Percentiles rank a stretch among this genome's conserved stretches.
Conservation (phyloP, 495 filamentous ascomycete species). For the Jackrogersella minutella region DNA sequence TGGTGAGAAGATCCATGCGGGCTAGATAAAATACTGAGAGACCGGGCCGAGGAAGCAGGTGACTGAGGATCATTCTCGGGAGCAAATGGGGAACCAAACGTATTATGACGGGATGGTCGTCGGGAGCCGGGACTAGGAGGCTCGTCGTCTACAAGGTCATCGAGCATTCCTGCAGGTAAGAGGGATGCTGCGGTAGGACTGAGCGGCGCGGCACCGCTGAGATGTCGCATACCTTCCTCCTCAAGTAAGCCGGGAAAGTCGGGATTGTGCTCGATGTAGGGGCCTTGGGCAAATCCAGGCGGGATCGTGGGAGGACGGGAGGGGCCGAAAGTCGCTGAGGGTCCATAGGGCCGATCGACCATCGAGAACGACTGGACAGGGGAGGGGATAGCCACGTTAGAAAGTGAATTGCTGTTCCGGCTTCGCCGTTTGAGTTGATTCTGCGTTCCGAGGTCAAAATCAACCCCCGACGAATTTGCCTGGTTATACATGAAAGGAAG, state of each 20-base stretch:
- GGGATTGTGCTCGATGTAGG: conserved; percentile 58
- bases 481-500: conserved; percentile 52
- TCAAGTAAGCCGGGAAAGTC: conserved; percentile 52
- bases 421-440: conserved; percentile 62
- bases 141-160: conserved; percentile 72
- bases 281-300: conserved; percentile 59
- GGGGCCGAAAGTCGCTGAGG: conserved; percentile 47
- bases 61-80: conserved; percentile 67
- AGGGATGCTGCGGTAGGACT: conserved; percentile 82
- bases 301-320: conserved; percentile 52
- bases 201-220: conserved; percentile 72
- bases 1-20: conserved; percentile 69
- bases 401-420: conserved; percentile 64
- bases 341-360: conserved; percentile 46
- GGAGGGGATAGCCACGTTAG: conserved; percentile 53
- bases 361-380: conserved; percentile 51
- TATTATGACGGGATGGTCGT: conserved; percentile 39
- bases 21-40: conserved; percentile 71
- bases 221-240: conserved; percentile 53
- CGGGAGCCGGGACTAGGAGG: conserved; percentile 60
- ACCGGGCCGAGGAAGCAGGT: conserved; percentile 72
- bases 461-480: conserved; percentile 55
- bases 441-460: conserved; percentile 57
- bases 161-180: conserved; percentile 80
- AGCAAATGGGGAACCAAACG: conserved; percentile 49